These are phyloP conservation scores for Globisporangium cylindrosporum DNA, from an alignment of 352 stramenopile genomes.

Conservation along the genomic window DNA sequence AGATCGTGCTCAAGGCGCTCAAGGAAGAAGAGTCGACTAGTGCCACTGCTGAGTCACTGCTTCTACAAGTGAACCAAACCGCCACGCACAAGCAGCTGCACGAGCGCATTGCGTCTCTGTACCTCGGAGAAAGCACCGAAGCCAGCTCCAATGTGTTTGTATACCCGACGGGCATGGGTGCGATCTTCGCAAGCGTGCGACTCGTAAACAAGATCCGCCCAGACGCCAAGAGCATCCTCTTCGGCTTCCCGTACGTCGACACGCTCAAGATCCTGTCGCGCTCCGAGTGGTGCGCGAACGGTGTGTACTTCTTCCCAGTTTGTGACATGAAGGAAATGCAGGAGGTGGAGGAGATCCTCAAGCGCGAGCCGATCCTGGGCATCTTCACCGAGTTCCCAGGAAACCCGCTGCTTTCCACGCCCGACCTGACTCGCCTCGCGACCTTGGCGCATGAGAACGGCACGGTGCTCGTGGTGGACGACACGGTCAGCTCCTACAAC, in stretches of 20 bases:
- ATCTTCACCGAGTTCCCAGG: constrained; percentile 93
- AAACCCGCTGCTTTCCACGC: constrained; percentile 89
- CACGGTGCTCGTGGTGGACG: constrained; percentile 88
- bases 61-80: constrained; percentile 13
- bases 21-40: constrained; percentile 16
- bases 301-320: constrained; percentile 89
- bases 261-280: constrained; percentile 91
- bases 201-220: constrained; percentile 48
- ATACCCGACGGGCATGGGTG: constrained; percentile 87
- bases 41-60: constrained; percentile 8
- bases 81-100: constrained; percentile 36
- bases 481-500: constrained; percentile 91
- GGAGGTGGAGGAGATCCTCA: constrained; percentile 65
- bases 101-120: constrained; percentile 52
- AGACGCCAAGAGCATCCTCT: constrained; percentile 76
- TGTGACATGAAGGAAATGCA: constrained; percentile 61
- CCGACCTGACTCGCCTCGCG: constrained; percentile 81
- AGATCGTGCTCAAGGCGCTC: constrained; percentile 54
- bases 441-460: constrained; percentile 82
- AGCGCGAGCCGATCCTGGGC: constrained; percentile 69
- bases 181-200: constrained; percentile 83
- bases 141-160: constrained; percentile 47
- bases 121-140: constrained; percentile 25
- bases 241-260: constrained; percentile 94
- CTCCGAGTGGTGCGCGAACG: constrained; percentile 77